Evolutionary conservation across 768 basidiomycete genomes (phyloP).

Genomic region (Punctularia strigosozonata): DNA sequence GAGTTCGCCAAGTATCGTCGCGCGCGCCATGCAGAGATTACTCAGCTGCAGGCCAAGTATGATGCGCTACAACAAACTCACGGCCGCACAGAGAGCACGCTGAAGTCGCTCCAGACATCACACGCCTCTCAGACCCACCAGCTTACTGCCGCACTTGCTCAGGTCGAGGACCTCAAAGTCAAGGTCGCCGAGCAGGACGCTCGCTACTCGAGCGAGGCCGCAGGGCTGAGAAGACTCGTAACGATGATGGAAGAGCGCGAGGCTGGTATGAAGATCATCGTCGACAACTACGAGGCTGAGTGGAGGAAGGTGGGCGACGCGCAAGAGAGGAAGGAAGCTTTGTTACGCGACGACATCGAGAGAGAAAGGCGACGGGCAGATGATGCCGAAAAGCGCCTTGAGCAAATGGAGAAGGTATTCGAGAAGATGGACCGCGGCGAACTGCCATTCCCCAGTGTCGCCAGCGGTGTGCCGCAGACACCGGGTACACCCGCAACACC

Average conservation of each 20-base stretch:
- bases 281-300: slow-evolving; percentile 74
- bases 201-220: slow-evolving; percentile 68
- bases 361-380: slow-evolving; percentile 59
- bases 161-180: slow-evolving; percentile 63
- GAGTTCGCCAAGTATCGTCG: slow-evolving; percentile 79
- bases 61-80: slow-evolving; percentile 63
- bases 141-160: slow-evolving; percentile 63
- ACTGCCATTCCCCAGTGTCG: slow-evolving; percentile 42
- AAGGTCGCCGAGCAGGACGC: slow-evolving; percentile 80
- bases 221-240: slow-evolving; percentile 62
- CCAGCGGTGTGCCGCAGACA: slow-evolving; percentile 6
- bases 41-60: slow-evolving; percentile 63
- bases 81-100: slow-evolving; percentile 50
- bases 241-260: slow-evolving; percentile 83
- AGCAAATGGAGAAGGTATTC: slow-evolving; percentile 63
- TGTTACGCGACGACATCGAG: slow-evolving; percentile 59
- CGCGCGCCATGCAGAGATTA: slow-evolving; percentile 66
- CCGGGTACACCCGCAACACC: slow-evolving; percentile 36
- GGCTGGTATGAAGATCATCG: slow-evolving; percentile 70
- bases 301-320: slow-evolving; percentile 66
- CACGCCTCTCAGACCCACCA: slow-evolving; percentile 64
- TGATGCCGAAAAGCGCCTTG: slow-evolving; percentile 56
- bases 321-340: slow-evolving; percentile 54
- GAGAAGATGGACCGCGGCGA: slow-evolving; percentile 65
- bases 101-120: slow-evolving; percentile 63